A percentile compares a stretch with the other conserved stretches of the same genome.
Conservation (phyloP, 768 basidiomycete genomes). For the Strobilomyces dryophilus region DNA sequence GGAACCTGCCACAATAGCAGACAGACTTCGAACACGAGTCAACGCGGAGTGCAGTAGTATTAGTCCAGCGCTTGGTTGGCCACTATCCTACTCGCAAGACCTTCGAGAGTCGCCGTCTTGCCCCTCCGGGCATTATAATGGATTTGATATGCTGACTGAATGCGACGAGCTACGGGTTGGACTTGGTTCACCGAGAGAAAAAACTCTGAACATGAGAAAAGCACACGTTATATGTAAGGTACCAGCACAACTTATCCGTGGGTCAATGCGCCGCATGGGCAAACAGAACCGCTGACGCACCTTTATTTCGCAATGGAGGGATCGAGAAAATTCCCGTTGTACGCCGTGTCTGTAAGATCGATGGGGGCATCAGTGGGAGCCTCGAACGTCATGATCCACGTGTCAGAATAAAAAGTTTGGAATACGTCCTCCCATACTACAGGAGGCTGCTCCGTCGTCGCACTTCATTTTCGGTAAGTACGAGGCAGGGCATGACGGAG, state of each 20-base stretch:
- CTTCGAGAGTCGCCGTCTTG: conserved; percentile 90
- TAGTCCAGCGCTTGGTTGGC: conserved; percentile 70
- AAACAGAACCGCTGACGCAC: conserved; percentile 28
- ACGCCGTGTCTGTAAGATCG: conserved; percentile 82
- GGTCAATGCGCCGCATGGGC: background rate
- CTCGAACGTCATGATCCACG: no score
- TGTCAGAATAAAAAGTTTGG: no score
- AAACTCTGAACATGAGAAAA: conserved; percentile 40
- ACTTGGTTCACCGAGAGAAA: conserved; percentile 84
- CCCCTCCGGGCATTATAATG: conserved; percentile 65
- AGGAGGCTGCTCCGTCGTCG: no score
- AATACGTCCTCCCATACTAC: no score
- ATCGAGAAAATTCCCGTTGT: conserved; percentile 76
- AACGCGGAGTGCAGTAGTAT: background rate
- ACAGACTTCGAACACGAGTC: conserved; percentile 52
- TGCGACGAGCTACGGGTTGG: conserved; percentile 57
- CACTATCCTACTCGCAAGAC: conserved; percentile 82
- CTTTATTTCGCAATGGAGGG: conserved; percentile 89
- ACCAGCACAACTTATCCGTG: conserved; percentile 37
- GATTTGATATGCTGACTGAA: background rate
- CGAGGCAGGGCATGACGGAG: conserved; percentile 5
- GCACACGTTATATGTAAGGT: background rate
- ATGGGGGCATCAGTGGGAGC: no score
- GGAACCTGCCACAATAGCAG: conserved; percentile 83
- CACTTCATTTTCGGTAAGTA: no score